Evolutionary conservation across 495 filamentous ascomycete genomes (phyloP), one percentile per base, ranked within the genome.

Genomic region (Chaetomium tenue): DNA sequence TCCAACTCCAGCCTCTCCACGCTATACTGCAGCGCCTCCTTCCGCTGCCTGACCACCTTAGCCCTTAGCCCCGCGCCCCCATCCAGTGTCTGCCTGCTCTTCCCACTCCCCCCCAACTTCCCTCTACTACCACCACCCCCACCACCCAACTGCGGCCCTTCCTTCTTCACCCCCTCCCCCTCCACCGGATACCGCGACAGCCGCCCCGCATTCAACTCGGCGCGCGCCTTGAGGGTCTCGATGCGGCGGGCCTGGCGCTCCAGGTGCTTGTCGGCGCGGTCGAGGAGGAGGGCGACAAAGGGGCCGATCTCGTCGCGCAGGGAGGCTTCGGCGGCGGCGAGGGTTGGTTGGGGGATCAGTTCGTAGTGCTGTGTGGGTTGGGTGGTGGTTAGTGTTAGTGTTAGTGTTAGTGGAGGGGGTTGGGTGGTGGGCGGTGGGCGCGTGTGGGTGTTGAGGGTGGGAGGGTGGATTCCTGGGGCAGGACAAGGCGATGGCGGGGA

Each of bases 1-100:
- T 82, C 79, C 66, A 82, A 64, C 72, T 82, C 80, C 50, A 82
- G 68, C 53, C 80, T 67, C 74, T 82, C 79, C 18, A 82, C 78
- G 42, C 78, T 74, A 61, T 82, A 82, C 72, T 78, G 74, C 47
- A 82, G 67, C 20, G 78, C 78, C 71, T 81, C 79, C 59, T 74
- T 72, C 47, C 76, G 59, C 67, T 78, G 77, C 15, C 62, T 59
- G 6, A 79, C 67, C n/a, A 74, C 73, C 55, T 77, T 75, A 6
- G 75, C 77, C 40, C 74, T 65, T 28, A 78, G 63, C 70, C 75
- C 75, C 13, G 70, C 73, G 58, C 72, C 74, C 3, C 72, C 73
- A 28, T 67, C 64, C 11, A 77, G 71, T 42, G 61, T 37, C 28
- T 30, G 28, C 28, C 26, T 48, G 18, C 61, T 37, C 39, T 12